Evolutionary conservation across 1,284 basidiomycete genomes (phyloP), one percentile per base, ranked within the genome.

Genomic region (Microbotryomycetes sp.): DNA sequence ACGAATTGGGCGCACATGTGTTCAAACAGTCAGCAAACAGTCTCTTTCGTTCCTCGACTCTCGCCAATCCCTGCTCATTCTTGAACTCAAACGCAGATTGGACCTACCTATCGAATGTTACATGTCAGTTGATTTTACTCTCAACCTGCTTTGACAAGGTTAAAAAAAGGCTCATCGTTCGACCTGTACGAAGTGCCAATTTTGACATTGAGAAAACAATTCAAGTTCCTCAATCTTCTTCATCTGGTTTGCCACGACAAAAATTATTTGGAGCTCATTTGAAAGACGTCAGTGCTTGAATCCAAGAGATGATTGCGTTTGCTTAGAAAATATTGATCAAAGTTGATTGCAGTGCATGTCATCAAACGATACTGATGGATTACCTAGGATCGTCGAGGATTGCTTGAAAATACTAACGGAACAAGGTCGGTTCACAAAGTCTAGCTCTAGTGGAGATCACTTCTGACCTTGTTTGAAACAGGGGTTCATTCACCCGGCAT

Each of bases 61-160:
- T n/a, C n/a, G n/a, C n/a, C n/a, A n/a, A n/a, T n/a, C n/a, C n/a
- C 31, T 30, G 25, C 26, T 42, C 9, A 16, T 22, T 23, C 1
- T 19, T 12, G n/a, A 3, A 19, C 1, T 14, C 19, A 12, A 2
- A 23, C 23, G 49, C 22, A 54, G 53, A 23, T 15, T 69, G 32
- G 67, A 67, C 12, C 54, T 69, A 22, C 67, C 67, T n/a, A 50
- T 55, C 3, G 62, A 69, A 28, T 62, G 66, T 6, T 69, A 69
- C 42, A 22, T 5, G 66, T 62, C 29, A 26, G 62, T 42, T 29
- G 4, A 30, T 15, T 9, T 16, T 16, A 14, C 32, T 49, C 52
- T 7, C 23, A 46, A 7, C 6, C 3, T 2, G 3, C 4, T 2
- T 29, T 25, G 23, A 15, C 19, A 14, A 28, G 28, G 19, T 15